These are phyloP conservation scores for Hypsizygus marmoreus DNA, from an alignment of 768 basidiomycete species.

Conservation along the genomic window DNA sequence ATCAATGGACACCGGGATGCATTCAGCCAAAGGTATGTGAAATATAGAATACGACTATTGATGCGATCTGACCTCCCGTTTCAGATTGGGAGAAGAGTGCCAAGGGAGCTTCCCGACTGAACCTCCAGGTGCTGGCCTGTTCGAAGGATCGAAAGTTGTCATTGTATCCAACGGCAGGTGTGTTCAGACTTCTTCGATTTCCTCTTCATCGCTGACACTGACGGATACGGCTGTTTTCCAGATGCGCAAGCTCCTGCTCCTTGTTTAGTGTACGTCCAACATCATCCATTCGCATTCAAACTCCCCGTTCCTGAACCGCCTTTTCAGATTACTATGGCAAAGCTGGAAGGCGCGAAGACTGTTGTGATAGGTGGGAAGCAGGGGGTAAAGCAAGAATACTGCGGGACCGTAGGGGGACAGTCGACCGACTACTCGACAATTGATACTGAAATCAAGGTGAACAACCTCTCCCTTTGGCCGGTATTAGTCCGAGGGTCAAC, in stretches of 20 bases:
- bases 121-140: constrained; percentile 47
- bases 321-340: constrained; percentile 60
- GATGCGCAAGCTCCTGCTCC: constrained; percentile 52
- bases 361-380: constrained; percentile 57
- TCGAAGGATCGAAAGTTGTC: constrained; percentile 47
- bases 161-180: constrained; percentile 61
- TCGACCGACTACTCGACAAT: constrained; percentile 59
- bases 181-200: not conserved
- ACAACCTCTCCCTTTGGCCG: constrained; percentile 4
- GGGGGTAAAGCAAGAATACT: constrained; percentile 53
- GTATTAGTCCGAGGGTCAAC: constrained; percentile 1
- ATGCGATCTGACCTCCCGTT: not conserved
- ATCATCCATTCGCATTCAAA: not conserved
- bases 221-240: constrained; percentile 15
- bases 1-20: constrained; percentile 53
- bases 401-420: constrained; percentile 64
- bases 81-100: constrained; percentile 50
- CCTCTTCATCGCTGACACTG: not conserved
- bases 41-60: not conserved
- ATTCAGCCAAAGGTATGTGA: constrained; percentile 50
- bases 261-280: constrained; percentile 41
- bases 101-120: constrained; percentile 30
- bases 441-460: constrained; percentile 59
- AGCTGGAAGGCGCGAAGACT: constrained; percentile 55
- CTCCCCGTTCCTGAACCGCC: not conserved